phyloP scores from a whole-genome alignment of 1,284 basidiomycete genomes.

The Cutaneotrichosporon sp. region DNA sequence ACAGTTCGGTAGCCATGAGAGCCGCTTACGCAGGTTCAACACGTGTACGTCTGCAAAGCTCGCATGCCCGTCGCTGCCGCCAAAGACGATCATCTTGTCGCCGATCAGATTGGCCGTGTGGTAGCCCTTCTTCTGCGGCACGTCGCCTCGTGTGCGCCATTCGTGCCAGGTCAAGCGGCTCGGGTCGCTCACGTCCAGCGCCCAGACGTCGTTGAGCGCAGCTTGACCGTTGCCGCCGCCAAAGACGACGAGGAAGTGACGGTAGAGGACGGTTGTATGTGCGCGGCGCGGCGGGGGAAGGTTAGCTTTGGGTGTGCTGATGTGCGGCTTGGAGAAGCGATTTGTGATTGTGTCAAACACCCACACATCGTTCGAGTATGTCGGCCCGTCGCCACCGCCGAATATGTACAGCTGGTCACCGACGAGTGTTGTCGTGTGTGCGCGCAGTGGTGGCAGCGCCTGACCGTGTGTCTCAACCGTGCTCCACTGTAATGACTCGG shows the following conservation, averaged over 20 bases:
- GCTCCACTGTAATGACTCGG: conserved; percentile 87
- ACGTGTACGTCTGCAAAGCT: conserved; percentile 82
- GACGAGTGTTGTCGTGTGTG: conserved; percentile 82
- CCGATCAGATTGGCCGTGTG: conserved; percentile 85
- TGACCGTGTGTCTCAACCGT: conserved; percentile 72
- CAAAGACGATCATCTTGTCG: conserved; percentile 60
- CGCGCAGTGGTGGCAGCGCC: conserved; percentile 74
- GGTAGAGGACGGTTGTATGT: conserved; percentile 77
- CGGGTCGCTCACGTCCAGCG: conserved; percentile 62
- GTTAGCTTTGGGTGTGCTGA: conserved; percentile 40
- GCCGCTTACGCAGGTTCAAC: conserved; percentile 70
- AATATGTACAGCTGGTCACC: conserved; percentile 75
- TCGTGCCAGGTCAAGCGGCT: conserved; percentile 56
- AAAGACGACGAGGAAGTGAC: conserved; percentile 76
- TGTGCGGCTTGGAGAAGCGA: conserved; percentile 60
- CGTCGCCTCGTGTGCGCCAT: conserved; percentile 52
- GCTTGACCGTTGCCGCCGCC: conserved; percentile 87
- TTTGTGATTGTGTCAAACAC: conserved; percentile 75
- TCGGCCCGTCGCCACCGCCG: conserved; percentile 78
- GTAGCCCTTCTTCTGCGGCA: conserved; percentile 70
- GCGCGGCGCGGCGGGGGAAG: conserved; percentile 71
- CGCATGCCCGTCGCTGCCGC: conserved; percentile 58
- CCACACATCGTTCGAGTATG: conserved; percentile 63
- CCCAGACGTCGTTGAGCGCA: conserved; percentile 87
- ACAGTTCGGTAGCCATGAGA: neutral